phyloP scores from a whole-genome alignment of 1,139 yeast species.

The Debaryomyces singareniensis region DNA sequence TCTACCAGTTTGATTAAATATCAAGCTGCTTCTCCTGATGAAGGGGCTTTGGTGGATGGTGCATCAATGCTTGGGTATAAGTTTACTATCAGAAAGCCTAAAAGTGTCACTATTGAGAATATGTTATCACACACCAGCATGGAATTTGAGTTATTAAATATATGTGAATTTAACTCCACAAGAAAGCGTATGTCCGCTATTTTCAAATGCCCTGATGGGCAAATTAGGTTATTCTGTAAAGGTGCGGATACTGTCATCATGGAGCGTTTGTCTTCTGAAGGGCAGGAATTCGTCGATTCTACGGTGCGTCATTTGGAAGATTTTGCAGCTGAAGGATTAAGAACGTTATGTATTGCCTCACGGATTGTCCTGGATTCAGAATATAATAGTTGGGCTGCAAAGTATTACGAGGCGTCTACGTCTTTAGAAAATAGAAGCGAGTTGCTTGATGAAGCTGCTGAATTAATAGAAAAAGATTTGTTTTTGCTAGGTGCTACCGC shows the following conservation, averaged over 20 bases:
- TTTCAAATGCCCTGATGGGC: slow-evolving; percentile 90
- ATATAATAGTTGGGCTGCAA: slow-evolving; percentile 57
- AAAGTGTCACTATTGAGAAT: slow-evolving; percentile 63
- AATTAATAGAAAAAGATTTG: slow-evolving; percentile 72
- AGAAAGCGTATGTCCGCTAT: slow-evolving; percentile 97
- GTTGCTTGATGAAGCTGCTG: slow-evolving; percentile 64
- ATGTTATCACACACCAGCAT: slow-evolving; percentile 28
- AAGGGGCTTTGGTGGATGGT: slow-evolving; percentile 97
- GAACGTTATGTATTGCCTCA: slow-evolving; percentile 90
- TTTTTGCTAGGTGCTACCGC: slow-evolving; percentile 94
- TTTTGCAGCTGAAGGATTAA: slow-evolving; percentile 91
- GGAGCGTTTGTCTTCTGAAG: slow-evolving; percentile 68
- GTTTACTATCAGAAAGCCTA: slow-evolving; percentile 82
- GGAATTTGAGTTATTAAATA: slow-evolving; percentile 71
- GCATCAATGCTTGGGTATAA: slow-evolving; percentile 81
- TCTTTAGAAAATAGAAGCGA: slow-evolving; percentile 69
- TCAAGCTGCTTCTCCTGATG: slow-evolving; percentile 99
- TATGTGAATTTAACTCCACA: slow-evolving; percentile 95
- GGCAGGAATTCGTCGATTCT: slow-evolving; percentile 73
- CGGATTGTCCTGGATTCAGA: slow-evolving; percentile 78
- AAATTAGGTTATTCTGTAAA: slow-evolving; percentile 82
- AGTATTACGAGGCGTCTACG: slow-evolving; percentile 76
- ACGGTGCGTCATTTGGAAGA: slow-evolving; percentile 89
- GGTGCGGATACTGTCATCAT: slow-evolving; percentile 97
- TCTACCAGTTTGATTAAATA: slow-evolving; percentile 65